Conservation (phyloP, 129 eudicot species). For the Erigeron canadensis region DNA sequence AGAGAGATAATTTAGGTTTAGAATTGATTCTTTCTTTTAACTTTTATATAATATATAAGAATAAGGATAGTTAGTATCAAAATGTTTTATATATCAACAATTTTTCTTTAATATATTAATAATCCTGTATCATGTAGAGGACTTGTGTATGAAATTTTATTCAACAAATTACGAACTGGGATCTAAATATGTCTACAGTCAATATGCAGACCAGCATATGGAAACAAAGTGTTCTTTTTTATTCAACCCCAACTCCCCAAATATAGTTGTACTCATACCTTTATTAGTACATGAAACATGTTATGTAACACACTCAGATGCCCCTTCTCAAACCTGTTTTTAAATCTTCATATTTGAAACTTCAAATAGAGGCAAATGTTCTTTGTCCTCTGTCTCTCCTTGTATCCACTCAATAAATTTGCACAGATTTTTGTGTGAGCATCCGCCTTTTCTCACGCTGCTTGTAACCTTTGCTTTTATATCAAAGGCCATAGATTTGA, state of each 20-base stretch:
- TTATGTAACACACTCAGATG: background rate
- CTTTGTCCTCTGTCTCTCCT: constrained; percentile 3
- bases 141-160: no score
- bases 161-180: no score
- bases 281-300: background rate
- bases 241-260: background rate
- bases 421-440: constrained; percentile 40
- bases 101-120: no score
- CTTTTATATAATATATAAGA: no score
- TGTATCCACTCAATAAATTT: constrained; percentile 45
- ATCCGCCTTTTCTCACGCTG: constrained; percentile 32
- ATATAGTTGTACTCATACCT: background rate
- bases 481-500: constrained; percentile 32
- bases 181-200: no score
- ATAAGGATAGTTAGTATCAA: background rate
- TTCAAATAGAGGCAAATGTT: background rate
- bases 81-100: no score
- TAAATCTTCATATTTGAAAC: background rate
- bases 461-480: constrained; percentile 24
- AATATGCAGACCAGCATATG: background rate
- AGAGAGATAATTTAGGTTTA: no score
- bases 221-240: background rate
- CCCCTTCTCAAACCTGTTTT: background rate
- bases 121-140: no score
- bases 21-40: no score